A percentile compares a stretch with the other conserved stretches of the same genome.
These are phyloP conservation scores for Musa balbisiana DNA, from an alignment of 202 grass and related monocot species.

Conservation along the genomic window DNA sequence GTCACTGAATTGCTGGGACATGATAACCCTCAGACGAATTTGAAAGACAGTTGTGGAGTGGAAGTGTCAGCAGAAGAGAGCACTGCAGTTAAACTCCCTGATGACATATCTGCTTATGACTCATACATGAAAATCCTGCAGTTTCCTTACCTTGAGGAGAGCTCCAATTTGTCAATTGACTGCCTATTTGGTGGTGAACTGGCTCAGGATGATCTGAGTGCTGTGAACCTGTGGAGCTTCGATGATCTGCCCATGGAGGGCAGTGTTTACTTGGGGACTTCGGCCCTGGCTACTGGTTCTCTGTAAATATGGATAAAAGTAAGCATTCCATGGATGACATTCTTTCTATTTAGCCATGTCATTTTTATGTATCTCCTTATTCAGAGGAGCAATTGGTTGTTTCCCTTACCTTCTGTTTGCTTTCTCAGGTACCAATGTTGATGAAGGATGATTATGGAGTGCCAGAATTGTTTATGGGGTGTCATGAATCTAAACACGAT, in stretches of 20 bases:
- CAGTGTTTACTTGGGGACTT: background rate
- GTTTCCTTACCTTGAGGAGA: slow-evolving; percentile 7
- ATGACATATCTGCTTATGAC: background rate
- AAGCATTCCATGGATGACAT: background rate
- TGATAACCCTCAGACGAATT: background rate
- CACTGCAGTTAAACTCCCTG: background rate
- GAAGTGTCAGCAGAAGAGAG: background rate
- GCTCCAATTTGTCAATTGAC: slow-evolving; percentile 1
- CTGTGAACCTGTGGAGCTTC: background rate
- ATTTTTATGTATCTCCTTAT: background rate
- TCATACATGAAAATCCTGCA: slow-evolving; percentile 3
- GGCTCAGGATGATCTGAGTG: background rate
- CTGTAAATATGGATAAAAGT: background rate
- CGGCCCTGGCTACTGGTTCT: background rate
- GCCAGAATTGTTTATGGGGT: too few species aligned
- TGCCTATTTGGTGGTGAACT: background rate
- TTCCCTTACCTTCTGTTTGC: too few species aligned
- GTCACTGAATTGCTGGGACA: background rate
- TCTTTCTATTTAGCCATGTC: too few species aligned
- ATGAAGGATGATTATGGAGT: too few species aligned
- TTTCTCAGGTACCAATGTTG: too few species aligned
- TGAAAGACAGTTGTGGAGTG: background rate
- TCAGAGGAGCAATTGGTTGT: background rate
- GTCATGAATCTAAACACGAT: too few species aligned
- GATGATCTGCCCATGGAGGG: background rate